Evolutionary conservation across 768 basidiomycete species (phyloP).

Genomic region (Dioszegia hungarica): DNA sequence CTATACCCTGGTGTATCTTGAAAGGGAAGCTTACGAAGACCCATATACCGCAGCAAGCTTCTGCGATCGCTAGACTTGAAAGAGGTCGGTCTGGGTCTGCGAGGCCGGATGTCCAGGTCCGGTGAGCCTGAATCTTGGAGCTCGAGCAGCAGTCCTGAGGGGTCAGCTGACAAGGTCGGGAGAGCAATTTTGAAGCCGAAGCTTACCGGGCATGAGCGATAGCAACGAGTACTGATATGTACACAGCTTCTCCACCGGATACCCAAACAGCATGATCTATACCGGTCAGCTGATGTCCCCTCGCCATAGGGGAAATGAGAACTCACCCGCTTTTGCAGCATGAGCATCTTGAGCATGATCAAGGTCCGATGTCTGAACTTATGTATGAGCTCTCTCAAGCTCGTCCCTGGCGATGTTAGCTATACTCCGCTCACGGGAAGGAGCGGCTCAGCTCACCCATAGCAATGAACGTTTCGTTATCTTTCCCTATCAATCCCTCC

Average conservation of each 20-base stretch:
- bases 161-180: slow-evolving; percentile 55
- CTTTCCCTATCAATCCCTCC: slow-evolving; percentile 64
- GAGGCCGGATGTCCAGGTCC: slow-evolving; percentile 59
- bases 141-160: slow-evolving; percentile 72
- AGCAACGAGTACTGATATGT: slow-evolving; percentile 98
- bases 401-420: slow-evolving; percentile 53
- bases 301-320: background rate
- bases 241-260: slow-evolving; percentile 91
- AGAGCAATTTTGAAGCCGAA: no score
- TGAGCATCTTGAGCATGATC: slow-evolving; percentile 86
- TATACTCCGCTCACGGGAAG: slow-evolving; percentile 52
- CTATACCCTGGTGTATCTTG: background rate
- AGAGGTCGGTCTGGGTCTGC: slow-evolving; percentile 68
- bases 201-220: slow-evolving; percentile 84
- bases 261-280: slow-evolving; percentile 93
- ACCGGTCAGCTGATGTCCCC: background rate
- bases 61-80: slow-evolving; percentile 81
- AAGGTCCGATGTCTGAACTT: slow-evolving; percentile 88
- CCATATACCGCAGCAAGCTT: slow-evolving; percentile 85
- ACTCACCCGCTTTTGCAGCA: slow-evolving; percentile 82
- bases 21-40: slow-evolving; percentile 61
- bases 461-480: slow-evolving; percentile 88
- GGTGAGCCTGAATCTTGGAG: slow-evolving; percentile 90
- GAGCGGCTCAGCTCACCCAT: slow-evolving; percentile 63
- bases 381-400: slow-evolving; percentile 78